Evolutionary conservation across 2,329 filamentous ascomycete genomes (phyloP).

Genomic region (Botrytis sinoallii): DNA sequence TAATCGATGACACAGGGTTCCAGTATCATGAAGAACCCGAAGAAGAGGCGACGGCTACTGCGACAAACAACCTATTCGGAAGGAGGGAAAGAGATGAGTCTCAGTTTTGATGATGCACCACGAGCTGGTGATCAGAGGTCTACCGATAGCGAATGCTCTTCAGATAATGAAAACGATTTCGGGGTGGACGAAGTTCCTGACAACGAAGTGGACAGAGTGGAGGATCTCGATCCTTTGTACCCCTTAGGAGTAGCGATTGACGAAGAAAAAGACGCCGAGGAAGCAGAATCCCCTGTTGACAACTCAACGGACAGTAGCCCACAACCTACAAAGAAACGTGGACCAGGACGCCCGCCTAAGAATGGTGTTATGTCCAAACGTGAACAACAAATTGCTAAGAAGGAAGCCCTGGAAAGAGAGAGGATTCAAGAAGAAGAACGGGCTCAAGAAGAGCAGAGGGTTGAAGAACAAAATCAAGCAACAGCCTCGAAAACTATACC

Average conservation of each 20-base stretch:
- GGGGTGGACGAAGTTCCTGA: slow-evolving; percentile 29
- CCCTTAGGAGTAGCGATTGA: slow-evolving; percentile 22
- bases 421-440: slow-evolving; percentile 56
- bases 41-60: not conserved
- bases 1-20: slow-evolving; percentile 54
- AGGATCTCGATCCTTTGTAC: slow-evolving; percentile 7
- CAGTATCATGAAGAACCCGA: slow-evolving; percentile 50
- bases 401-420: slow-evolving; percentile 47
- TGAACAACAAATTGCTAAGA: slow-evolving; percentile 63
- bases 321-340: slow-evolving; percentile 48
- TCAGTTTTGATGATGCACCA: slow-evolving; percentile 65
- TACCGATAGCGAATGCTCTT: slow-evolving; percentile 21
- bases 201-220: slow-evolving; percentile 27
- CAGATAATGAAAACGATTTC: slow-evolving; percentile 29
- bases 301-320: slow-evolving; percentile 24
- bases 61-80: slow-evolving; percentile 46
- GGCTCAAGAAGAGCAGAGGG: slow-evolving; percentile 36
- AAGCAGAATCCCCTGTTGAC: slow-evolving; percentile 18
- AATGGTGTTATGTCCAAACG: slow-evolving; percentile 81
- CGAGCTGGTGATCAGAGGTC: slow-evolving; percentile 52
- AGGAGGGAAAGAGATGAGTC: slow-evolving; percentile 65
- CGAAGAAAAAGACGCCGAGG: slow-evolving; percentile 35
- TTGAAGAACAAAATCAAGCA: slow-evolving; percentile 47
- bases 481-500: slow-evolving; percentile 40
- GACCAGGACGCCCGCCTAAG: slow-evolving; percentile 77